phyloP scores from a whole-genome alignment of 768 basidiomycete genomes.

The Dioszegia hungarica region DNA sequence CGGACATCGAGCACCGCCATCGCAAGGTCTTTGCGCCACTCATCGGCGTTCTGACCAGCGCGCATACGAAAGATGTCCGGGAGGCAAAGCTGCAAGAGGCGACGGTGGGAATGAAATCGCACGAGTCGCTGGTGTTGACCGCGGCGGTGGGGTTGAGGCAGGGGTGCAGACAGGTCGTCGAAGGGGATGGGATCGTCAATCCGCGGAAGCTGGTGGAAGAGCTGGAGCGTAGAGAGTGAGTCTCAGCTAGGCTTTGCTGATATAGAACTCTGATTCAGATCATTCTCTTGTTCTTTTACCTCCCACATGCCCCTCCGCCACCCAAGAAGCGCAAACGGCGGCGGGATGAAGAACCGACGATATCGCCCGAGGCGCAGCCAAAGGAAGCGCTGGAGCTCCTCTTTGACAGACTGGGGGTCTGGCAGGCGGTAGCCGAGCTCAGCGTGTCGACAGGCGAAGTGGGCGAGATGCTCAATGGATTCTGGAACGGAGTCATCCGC shows the following conservation, averaged over 20 bases:
- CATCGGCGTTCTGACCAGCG: constrained; percentile 1
- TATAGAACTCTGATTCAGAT: constrained; percentile 36
- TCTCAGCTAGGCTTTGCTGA: background rate
- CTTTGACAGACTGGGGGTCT: constrained; percentile 40
- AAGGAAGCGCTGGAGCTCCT: constrained; percentile 32
- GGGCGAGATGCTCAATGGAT: constrained; percentile 18
- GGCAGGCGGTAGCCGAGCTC: constrained; percentile 39
- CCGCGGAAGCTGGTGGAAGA: constrained; percentile 32
- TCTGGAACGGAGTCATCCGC: constrained; percentile 32
- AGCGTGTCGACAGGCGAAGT: constrained; percentile 18
- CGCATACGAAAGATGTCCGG: background rate
- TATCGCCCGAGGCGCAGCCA: constrained; percentile 22
- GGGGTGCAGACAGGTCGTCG: constrained; percentile 15
- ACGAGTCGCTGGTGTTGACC: background rate
- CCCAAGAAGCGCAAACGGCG: constrained; percentile 30
- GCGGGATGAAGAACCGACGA: background rate
- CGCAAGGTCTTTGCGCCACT: constrained; percentile 18
- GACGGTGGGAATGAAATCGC: background rate
- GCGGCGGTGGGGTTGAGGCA: constrained; percentile 17
- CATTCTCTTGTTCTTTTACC: constrained; percentile 23
- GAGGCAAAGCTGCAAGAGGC: constrained; percentile 3
- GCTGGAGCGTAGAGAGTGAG: constrained; percentile 43
- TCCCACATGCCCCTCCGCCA: constrained; percentile 1
- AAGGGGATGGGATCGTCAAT: constrained; percentile 10
- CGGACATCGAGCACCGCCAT: constrained; percentile 30